Evolutionary conservation across 2,329 filamentous ascomycete species (phyloP).

Genomic region (Sodiomyces alkalinus): DNA sequence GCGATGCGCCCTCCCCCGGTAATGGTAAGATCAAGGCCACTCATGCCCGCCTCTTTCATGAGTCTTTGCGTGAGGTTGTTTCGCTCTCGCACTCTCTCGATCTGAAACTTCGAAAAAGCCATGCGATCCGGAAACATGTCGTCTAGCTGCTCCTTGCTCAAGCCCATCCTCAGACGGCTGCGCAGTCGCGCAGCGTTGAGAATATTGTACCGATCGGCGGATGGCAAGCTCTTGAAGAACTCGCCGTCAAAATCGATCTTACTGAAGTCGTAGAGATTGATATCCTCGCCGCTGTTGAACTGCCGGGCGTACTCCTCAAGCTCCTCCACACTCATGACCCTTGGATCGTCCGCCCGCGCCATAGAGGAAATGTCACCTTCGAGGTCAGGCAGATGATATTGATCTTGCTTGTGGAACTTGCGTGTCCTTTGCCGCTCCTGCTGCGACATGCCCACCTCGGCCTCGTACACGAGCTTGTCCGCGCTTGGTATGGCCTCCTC

Average conservation of each 20-base stretch:
- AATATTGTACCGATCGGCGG: slow-evolving; percentile 91
- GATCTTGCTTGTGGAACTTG: slow-evolving; percentile 80
- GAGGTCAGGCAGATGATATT: slow-evolving; percentile 86
- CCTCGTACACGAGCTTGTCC: slow-evolving; percentile 69
- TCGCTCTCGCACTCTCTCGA: slow-evolving; percentile 80
- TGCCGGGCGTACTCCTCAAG: slow-evolving; percentile 86
- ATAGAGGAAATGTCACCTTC: slow-evolving; percentile 67
- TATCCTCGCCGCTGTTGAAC: slow-evolving; percentile 83
- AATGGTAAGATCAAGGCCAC: slow-evolving; percentile 56
- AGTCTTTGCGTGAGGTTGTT: slow-evolving; percentile 89
- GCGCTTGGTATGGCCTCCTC: slow-evolving; percentile 53
- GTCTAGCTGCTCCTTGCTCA: slow-evolving; percentile 91
- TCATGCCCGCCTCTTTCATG: slow-evolving; percentile 91
- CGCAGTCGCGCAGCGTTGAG: slow-evolving; percentile 82
- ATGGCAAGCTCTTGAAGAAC: slow-evolving; percentile 84
- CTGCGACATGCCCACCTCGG: slow-evolving; percentile 71
- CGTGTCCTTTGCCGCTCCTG: slow-evolving; percentile 60
- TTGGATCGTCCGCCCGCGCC: slow-evolving; percentile 80
- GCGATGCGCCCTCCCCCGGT: slow-evolving; percentile 49
- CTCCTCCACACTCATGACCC: slow-evolving; percentile 93
- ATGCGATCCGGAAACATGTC: slow-evolving; percentile 95
- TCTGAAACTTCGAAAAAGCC: slow-evolving; percentile 93
- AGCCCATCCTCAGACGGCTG: slow-evolving; percentile 83
- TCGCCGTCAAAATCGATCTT: slow-evolving; percentile 97
- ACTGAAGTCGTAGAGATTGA: slow-evolving; percentile 86